Conservation (phyloP, 768 basidiomycete species). For the Lyophyllum atratum region DNA sequence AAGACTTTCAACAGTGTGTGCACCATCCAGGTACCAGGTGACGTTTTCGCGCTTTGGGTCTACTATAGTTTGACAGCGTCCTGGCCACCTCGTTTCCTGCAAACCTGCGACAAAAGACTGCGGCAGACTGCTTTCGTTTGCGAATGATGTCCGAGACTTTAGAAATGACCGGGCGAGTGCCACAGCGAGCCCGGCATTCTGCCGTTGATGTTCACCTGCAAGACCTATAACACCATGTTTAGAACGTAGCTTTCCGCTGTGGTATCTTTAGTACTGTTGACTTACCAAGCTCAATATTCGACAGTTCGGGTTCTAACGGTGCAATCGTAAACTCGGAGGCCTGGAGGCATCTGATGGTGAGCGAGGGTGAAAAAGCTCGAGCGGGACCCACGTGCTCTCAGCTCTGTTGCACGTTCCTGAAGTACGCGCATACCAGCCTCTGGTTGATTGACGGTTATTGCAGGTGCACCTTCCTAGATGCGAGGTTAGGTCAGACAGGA, state of each 20-base stretch:
- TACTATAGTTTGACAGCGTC: constrained; percentile 83
- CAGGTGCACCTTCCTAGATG: constrained; percentile 74
- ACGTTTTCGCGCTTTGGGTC: constrained; percentile 55
- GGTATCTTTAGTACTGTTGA: neutral
- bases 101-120: constrained; percentile 62
- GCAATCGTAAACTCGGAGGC: constrained; percentile 71
- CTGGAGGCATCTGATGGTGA: constrained; percentile 32
- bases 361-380: constrained; percentile 7
- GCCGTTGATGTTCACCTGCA: constrained; percentile 80
- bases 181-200: constrained; percentile 88
- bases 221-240: constrained; percentile 55
- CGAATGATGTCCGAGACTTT: constrained; percentile 26
- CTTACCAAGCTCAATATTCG: constrained; percentile 63
- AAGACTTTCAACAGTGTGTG: constrained; percentile 92
- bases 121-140: constrained; percentile 41
- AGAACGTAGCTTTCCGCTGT: neutral
- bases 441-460: constrained; percentile 81
- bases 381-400: constrained; percentile 52
- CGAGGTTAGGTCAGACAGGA: constrained; percentile 1
- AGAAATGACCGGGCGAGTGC: constrained; percentile 72
- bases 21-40: constrained; percentile 94
- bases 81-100: constrained; percentile 82
- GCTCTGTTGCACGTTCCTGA: constrained; percentile 61
- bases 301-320: constrained; percentile 49
- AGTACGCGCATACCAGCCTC: constrained; percentile 68